phyloP scores from a whole-genome alignment of 2,329 filamentous ascomycete species.

The Rhynchosporium secalis region DNA sequence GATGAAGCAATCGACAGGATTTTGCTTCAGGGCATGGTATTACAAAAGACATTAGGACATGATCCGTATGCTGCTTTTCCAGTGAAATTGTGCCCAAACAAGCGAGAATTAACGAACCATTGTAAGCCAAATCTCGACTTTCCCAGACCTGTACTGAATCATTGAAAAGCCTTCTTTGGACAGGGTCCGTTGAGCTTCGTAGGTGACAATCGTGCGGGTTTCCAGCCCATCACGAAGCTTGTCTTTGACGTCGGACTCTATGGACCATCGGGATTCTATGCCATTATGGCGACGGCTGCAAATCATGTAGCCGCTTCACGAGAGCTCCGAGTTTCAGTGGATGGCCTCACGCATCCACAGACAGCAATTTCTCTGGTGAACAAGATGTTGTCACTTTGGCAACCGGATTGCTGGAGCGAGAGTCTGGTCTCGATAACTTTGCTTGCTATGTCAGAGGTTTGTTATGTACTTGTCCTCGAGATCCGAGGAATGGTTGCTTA shows the following conservation, averaged over 20 bases:
- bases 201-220: conserved; percentile 14
- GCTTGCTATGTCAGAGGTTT: conserved; percentile 21
- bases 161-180: conserved; percentile 18
- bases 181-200: conserved; percentile 14
- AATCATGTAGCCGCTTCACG: conserved; percentile 16
- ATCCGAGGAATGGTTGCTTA: neutral
- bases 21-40: neutral
- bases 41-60: conserved; percentile 2
- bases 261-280: conserved; percentile 18
- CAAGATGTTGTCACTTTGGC: conserved; percentile 11
- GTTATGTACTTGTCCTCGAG: neutral
- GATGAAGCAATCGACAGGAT: neutral
- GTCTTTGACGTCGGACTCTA: conserved; percentile 17
- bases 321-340: conserved; percentile 14
- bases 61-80: conserved; percentile 20
- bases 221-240: conserved; percentile 21
- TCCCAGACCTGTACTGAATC: neutral
- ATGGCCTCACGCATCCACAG: conserved; percentile 13
- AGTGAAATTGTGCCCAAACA: conserved; percentile 9
- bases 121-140: conserved; percentile 12
- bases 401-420: conserved; percentile 5
- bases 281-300: conserved; percentile 15
- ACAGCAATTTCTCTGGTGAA: conserved; percentile 21
- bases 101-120: conserved; percentile 17
- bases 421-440: conserved; percentile 18